These are phyloP conservation scores for Colletotrichum lupini DNA, from an alignment of 2,329 filamentous ascomycete genomes.

Conservation along the genomic window DNA sequence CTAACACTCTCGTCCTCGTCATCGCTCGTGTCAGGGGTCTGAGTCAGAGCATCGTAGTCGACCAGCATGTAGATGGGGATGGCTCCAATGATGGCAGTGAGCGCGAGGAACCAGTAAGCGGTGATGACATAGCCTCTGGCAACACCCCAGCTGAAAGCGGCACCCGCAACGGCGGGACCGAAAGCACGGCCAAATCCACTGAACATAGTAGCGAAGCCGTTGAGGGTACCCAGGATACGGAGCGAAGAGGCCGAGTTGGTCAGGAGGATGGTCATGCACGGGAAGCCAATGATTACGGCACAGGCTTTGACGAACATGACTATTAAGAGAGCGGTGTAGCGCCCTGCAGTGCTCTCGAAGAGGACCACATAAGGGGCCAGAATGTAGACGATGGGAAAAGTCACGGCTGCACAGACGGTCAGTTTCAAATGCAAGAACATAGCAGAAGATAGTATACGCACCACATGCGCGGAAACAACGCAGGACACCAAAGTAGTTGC, in stretches of 20 bases:
- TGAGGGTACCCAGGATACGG: slow-evolving; percentile 88
- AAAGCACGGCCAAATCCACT: slow-evolving; percentile 82
- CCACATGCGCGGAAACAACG: slow-evolving; percentile 76
- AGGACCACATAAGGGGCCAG: slow-evolving; percentile 85
- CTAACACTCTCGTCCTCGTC: slow-evolving; percentile 43
- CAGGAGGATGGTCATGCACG: slow-evolving; percentile 88
- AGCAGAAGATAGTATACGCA: slow-evolving; percentile 42
- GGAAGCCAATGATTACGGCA: slow-evolving; percentile 85
- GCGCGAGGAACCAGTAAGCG: slow-evolving; percentile 83
- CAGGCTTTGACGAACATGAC: slow-evolving; percentile 81
- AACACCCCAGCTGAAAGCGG: slow-evolving; percentile 80
- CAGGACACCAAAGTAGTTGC: slow-evolving; percentile 78
- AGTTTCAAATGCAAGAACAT: not conserved
- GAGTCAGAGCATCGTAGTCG: slow-evolving; percentile 76
- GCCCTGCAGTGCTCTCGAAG: slow-evolving; percentile 56
- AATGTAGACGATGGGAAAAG: slow-evolving; percentile 82
- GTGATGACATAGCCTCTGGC: slow-evolving; percentile 80
- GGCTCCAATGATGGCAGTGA: slow-evolving; percentile 71
- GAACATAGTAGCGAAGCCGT: slow-evolving; percentile 88
- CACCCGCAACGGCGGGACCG: slow-evolving; percentile 81
- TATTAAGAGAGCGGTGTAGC: slow-evolving; percentile 71
- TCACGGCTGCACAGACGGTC: slow-evolving; percentile 53
- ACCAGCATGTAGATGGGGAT: slow-evolving; percentile 80
- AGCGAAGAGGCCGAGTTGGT: slow-evolving; percentile 89
- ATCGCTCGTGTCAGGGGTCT: slow-evolving; percentile 45